Base-by-base conservation (phyloP, 2,329 filamentous ascomycete genomes). In the Clarireedia monteithiana region DNA sequence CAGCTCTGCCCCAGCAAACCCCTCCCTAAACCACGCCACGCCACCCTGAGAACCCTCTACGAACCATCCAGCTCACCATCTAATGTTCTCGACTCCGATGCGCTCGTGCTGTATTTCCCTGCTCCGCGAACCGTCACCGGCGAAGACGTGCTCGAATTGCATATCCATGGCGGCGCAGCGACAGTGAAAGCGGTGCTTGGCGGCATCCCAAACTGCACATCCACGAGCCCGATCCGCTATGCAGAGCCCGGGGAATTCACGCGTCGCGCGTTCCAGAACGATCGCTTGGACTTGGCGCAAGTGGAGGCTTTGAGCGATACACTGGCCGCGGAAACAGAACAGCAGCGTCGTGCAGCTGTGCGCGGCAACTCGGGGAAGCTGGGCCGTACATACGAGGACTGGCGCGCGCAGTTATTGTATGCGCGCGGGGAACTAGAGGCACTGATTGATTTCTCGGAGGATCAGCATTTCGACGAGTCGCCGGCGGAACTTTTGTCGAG, bases 211-310 rank as follows among this genome's bases (percentile, higher is more conserved):
- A 72, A 72, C 45, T 83, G 78, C 62, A 59, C 58, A 0, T 63
- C 58, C 20, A 24, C 63, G 53, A 44, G 26, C 39, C 48, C 44
- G 15, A 83, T 96, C 57, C 88, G 91, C 30, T 95, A 95, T 68
- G 94, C 94, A 2, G 92, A 96, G 67, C 87, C 94, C 0, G 94
- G 94, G 55, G 94, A 99, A 69, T 99, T 99, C 71, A 99, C 94
- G 4, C 85, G 86, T 59, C 85, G 94, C 39, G 91, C 94, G 5
- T 99, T 99, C 67, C 78, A 91, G 68, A 94, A 96, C 68, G 79
- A 86, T 64, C 83, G 90, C 1, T 79, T 99, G 4, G 88, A 95
- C 65, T 79, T 99, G 1, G 88, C 90, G 2, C 91, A 99, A 71
- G 88, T 87, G 6, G 84, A 88, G 69, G 77, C 82, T 1, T 73